Conservation (phyloP, 345 rosid species). For the Dimocarpus longan region DNA sequence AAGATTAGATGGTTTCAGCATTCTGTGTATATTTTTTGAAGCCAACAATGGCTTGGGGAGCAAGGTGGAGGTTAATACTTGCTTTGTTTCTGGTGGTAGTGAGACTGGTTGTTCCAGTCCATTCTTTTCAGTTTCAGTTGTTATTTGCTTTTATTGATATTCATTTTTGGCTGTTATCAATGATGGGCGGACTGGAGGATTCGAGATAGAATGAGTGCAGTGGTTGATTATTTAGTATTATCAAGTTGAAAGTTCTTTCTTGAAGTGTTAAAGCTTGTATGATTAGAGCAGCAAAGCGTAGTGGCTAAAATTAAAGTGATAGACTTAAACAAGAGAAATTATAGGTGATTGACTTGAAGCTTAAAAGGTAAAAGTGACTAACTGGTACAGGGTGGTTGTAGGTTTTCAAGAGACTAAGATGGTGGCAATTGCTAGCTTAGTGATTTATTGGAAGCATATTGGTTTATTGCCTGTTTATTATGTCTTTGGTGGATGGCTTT, state of each 20-base stretch:
- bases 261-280: background rate
- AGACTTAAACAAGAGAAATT: background rate
- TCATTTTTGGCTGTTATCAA: background rate
- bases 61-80: background rate
- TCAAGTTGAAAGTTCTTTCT: background rate
- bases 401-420: background rate
- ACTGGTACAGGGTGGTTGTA: background rate
- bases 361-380: background rate
- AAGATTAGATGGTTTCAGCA: background rate
- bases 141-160: background rate
- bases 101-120: background rate
- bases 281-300: background rate
- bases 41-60: too few species aligned
- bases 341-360: background rate
- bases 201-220: background rate
- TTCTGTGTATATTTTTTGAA: background rate
- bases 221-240: background rate
- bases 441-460: background rate
- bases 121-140: background rate
- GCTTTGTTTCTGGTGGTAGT: background rate
- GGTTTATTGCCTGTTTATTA: background rate
- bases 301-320: background rate
- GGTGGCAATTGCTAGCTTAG: slow-evolving; percentile 11
- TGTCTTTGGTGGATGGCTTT: background rate
- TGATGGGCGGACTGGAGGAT: background rate